Conservation (phyloP, 2,329 filamentous ascomycete species). For the Fusarium dimerum region DNA sequence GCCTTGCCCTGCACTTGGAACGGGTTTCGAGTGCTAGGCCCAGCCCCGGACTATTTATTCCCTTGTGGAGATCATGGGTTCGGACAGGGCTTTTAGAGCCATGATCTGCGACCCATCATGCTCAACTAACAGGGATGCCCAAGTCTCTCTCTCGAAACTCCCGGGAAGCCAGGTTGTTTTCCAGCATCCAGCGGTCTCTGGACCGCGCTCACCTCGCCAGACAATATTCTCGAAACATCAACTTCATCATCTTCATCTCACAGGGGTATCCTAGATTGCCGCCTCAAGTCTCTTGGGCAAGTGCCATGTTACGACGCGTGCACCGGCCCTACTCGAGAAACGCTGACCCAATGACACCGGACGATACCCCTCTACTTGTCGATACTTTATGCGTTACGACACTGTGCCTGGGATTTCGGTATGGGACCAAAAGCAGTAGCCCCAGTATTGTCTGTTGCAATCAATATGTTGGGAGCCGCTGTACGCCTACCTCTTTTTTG, state of each 20-base stretch:
- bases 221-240: slow-evolving; percentile 20
- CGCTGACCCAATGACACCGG: slow-evolving; percentile 13
- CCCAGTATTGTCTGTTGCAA: slow-evolving; percentile 15
- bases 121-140: slow-evolving; percentile 27
- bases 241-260: slow-evolving; percentile 18
- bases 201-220: slow-evolving; percentile 16
- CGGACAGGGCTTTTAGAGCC: slow-evolving; percentile 32
- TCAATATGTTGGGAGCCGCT: slow-evolving; percentile 30
- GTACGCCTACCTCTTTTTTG: slow-evolving; percentile 14
- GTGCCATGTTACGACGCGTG: slow-evolving; percentile 10
- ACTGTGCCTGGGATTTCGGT: slow-evolving; percentile 24
- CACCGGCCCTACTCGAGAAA: slow-evolving; percentile 3
- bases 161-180: slow-evolving; percentile 6
- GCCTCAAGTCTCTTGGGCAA: neutral
- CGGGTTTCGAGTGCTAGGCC: slow-evolving; percentile 17
- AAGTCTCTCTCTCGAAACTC: slow-evolving; percentile 28
- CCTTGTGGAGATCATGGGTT: slow-evolving; percentile 35
- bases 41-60: slow-evolving; percentile 31
- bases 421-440: slow-evolving; percentile 17
- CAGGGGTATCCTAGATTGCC: slow-evolving; percentile 14
- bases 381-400: slow-evolving; percentile 21
- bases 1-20: neutral
- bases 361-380: slow-evolving; percentile 15
- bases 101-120: slow-evolving; percentile 33
- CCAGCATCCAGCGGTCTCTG: slow-evolving; percentile 13